Evolutionary conservation across 2,329 filamentous ascomycete genomes (phyloP).

Genomic region (Davidsoniella eucalypti): DNA sequence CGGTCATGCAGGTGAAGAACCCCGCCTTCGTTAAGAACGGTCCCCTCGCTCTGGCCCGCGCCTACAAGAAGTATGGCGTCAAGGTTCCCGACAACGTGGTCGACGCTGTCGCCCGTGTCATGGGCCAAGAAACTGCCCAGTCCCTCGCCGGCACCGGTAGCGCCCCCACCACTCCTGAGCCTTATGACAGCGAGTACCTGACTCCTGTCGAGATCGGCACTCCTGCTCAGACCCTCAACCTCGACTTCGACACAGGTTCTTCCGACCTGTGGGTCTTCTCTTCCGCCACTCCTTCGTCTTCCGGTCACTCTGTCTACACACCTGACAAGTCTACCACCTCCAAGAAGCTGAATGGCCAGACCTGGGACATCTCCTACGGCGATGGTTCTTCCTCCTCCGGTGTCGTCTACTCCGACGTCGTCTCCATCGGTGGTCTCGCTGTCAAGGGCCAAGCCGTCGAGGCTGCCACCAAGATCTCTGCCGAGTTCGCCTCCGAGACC

Average conservation of each 20-base stretch:
- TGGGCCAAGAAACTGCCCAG: conserved; percentile 10
- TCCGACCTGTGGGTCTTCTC: conserved; percentile 26
- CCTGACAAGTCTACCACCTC: conserved; percentile 18
- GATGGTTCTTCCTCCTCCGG: conserved; percentile 28
- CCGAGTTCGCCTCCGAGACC: conserved; percentile 22
- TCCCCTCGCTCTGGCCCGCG: conserved; percentile 20
- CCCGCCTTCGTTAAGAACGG: conserved; percentile 17
- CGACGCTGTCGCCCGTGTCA: conserved; percentile 14
- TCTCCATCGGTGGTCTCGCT: conserved; percentile 26
- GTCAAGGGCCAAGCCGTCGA: conserved; percentile 27
- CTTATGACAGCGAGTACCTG: conserved; percentile 6
- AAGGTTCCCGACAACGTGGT: conserved; percentile 1
- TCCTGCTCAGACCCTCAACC: conserved; percentile 20
- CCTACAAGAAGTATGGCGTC: conserved; percentile 21
- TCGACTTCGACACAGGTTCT: conserved; percentile 28
- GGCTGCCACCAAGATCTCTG: conserved; percentile 24
- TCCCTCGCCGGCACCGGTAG: conserved; percentile 17
- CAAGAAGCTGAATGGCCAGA: conserved; percentile 16
- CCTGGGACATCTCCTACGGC: conserved; percentile 24
- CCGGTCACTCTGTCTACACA: conserved; percentile 19
- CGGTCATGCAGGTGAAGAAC: conserved; percentile 8
- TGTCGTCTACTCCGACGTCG: conserved; percentile 26
- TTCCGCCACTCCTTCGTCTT: conserved; percentile 16
- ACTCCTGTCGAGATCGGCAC: conserved; percentile 9
- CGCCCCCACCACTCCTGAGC: conserved; percentile 15